Evolutionary conservation across 306 rosid species (phyloP), one percentile per base, ranked within the genome.

Genomic region (Pachyrhizus erosus): DNA sequence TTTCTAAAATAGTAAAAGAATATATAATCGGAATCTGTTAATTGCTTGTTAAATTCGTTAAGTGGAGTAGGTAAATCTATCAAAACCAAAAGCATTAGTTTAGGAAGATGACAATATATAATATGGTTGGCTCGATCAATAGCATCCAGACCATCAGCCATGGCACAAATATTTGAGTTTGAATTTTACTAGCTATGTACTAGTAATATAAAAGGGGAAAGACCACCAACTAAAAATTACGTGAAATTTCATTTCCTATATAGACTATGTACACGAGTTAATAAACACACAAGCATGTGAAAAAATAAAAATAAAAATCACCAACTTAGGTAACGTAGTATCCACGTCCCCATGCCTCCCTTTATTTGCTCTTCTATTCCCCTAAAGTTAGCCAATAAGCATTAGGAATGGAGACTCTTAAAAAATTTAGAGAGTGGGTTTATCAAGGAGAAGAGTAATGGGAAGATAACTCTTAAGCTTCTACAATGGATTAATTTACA

Each of bases 1-100:
- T 23, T 24, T 14, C 4, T 27, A 61, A 61, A 27, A 13, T 61
- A 15, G 65, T 21, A 23, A 27, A 46, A 67, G 27, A 27, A 9
- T 33, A 40, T 68, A 70, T 24, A 23, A 40, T 37, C 5, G n/a
- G 2, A 69, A 40, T 40, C 54, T 42, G 21, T 69, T 23, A 40
- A 11, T 69, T 69, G 34, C 54, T 40, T 69, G 34, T 69, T 71
- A 71, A 71, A 27, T 27, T 23, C 58, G 14, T 71, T 15, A 27
- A 33, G 42, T 8, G 61, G 76, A 15, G 4, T 17, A 29, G 27
- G 62, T 72, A 46, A 72, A 31, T 72, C 40, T 29, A 46, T 10
- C 26, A 49, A 46, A 17, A 71, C 23, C 26, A 45, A 46, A 52
- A 27, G 27, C 76, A 11, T 20, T 20, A 11, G 3, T 39, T 7